Evolutionary conservation across 2,329 filamentous ascomycete species (phyloP).

Genomic region (Fusarium drepaniforme): DNA sequence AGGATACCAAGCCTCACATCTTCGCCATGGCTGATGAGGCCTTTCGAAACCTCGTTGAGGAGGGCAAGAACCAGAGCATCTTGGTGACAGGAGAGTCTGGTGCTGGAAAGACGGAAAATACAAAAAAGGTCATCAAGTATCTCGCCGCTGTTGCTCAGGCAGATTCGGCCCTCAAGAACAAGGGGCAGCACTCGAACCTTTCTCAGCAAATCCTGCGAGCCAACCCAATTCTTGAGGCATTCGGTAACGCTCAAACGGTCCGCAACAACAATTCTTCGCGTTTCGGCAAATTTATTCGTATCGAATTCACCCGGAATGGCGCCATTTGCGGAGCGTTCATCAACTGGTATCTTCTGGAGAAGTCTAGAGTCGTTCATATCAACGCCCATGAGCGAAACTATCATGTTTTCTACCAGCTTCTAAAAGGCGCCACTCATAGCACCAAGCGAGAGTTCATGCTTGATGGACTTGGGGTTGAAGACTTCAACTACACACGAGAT

Average conservation of each 20-base stretch:
- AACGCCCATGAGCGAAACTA: conserved; percentile 94
- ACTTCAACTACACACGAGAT: conserved; percentile 92
- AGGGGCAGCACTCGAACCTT: conserved; percentile 80
- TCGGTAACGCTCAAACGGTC: conserved; percentile 97
- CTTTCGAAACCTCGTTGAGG: conserved; percentile 94
- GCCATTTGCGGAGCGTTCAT: conserved; percentile 97
- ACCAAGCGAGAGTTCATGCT: conserved; percentile 85
- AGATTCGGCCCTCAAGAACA: conserved; percentile 75
- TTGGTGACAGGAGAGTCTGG: conserved; percentile 98
- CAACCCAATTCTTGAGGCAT: conserved; percentile 97
- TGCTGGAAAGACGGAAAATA: conserved; percentile 98
- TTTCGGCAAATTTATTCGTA: conserved; percentile 98
- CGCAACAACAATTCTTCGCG: conserved; percentile 98
- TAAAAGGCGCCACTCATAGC: conserved; percentile 82
- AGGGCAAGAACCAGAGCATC: conserved; percentile 96
- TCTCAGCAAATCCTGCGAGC: conserved; percentile 96
- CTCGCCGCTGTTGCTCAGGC: conserved; percentile 92
- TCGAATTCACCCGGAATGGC: conserved; percentile 89
- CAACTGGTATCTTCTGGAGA: conserved; percentile 98
- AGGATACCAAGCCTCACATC: conserved; percentile 97
- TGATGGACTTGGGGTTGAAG: conserved; percentile 79
- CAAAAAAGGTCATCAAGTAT: conserved; percentile 99
- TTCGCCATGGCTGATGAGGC: conserved; percentile 98
- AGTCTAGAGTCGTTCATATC: conserved; percentile 94
- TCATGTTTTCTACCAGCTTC: conserved; percentile 95